A percentile compares a stretch with the other conserved stretches of the same genome.
Evolutionary conservation across 164 flowering plant species (phyloP).

Genomic region (Vitis cinerea): DNA sequence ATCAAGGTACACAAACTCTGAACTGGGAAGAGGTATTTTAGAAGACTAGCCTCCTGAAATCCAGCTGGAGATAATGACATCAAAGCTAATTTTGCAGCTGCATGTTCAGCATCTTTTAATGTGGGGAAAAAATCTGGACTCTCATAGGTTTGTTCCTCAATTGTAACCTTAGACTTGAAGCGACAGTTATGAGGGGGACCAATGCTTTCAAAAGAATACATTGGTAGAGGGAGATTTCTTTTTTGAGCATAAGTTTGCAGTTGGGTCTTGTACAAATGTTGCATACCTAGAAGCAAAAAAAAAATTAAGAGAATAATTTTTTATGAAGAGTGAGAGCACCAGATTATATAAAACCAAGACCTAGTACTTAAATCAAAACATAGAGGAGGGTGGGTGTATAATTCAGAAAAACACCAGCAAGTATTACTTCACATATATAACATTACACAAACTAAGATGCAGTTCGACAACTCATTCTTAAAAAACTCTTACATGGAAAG

Average conservation of each 20-base stretch:
- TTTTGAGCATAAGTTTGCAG: constrained; percentile 60
- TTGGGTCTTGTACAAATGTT: constrained; percentile 42
- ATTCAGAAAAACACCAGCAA: too few species aligned
- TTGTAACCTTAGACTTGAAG: constrained; percentile 61
- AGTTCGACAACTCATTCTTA: too few species aligned
- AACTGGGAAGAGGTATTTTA: not conserved
- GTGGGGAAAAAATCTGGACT: constrained; percentile 43
- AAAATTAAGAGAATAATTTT: not conserved
- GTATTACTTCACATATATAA: too few species aligned
- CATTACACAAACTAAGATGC: too few species aligned
- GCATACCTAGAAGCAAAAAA: constrained; percentile 27
- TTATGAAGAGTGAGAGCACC: too few species aligned
- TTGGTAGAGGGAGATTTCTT: constrained; percentile 40
- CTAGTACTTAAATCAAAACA: too few species aligned
- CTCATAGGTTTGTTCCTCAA: constrained; percentile 58
- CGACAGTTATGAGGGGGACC: constrained; percentile 65
- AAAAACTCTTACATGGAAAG: too few species aligned
- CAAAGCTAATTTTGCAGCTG: constrained; percentile 73
- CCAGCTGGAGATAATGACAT: constrained; percentile 35
- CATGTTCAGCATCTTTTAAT: constrained; percentile 70
- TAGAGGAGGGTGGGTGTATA: too few species aligned
- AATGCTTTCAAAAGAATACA: constrained; percentile 42
- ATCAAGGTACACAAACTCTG: not conserved
- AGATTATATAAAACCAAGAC: too few species aligned
- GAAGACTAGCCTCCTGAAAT: constrained; percentile 45